Base-by-base conservation (phyloP, 352 stramenopile genomes). In the Globisporangium megalacanthum region DNA sequence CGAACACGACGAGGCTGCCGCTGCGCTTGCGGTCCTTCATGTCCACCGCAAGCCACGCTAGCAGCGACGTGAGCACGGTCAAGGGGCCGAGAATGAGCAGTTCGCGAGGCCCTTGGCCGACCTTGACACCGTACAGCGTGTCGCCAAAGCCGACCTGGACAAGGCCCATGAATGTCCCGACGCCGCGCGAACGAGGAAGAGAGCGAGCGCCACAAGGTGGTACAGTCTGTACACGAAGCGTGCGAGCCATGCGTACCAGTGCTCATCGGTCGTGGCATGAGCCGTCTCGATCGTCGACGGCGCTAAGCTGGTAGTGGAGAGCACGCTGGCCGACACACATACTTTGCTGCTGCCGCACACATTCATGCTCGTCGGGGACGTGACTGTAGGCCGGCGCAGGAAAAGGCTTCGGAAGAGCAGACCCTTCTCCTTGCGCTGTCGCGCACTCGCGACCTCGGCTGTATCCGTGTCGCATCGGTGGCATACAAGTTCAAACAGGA, bases 341-440 rank as follows among this genome's bases (percentile, higher is more conserved):
- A 53, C 35, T 13, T 58, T 49, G 22, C 13, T 52, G 9, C 35
- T 52, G 0, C 36, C 15, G 4, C n/a, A 53, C 0, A 50, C n/a
- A 29, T 22, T 15, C 9, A 7, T 10, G 2, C 2, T 49, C 33
- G 29, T 46, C 15, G 52, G 8, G 13, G 46, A 17, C 37, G 29
- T 11, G 35, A 36, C n/a, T 14, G 17, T 39, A 3, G 47, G 51
- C 3, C 56, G 48, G 2, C 60, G 63, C 15, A 65, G 45, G n/a
- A 77, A 77, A 17, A 73, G 49, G 3, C 62, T 61, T 8, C 73
- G 73, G 46, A 88, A 89, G 8, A 89, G 57, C 54, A 90, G 59
- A 10, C 88, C 75, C 51, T 89, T 90, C 50, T 92, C 83, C 55
- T 92, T 92, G 37, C 83, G 76, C 45, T 87, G 78, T 17, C 79